A percentile compares a stretch with the other conserved stretches of the same genome.
Conservation (phyloP, 139 green algal species). For the Nannochloris sp. region DNA sequence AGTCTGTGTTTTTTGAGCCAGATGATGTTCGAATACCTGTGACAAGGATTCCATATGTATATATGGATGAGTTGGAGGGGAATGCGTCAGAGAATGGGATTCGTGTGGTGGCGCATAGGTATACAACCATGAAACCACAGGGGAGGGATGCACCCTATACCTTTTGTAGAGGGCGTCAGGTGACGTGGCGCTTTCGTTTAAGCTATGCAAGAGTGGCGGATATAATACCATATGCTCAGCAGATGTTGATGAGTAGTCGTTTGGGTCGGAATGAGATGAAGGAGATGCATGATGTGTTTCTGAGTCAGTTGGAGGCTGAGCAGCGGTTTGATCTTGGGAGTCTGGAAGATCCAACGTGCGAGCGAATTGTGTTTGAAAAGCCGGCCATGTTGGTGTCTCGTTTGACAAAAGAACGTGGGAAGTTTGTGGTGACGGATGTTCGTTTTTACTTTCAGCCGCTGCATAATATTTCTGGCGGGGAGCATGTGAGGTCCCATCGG, state of each 20-base stretch:
- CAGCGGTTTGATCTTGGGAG: conserved; percentile 60
- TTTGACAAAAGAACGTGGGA: conserved; percentile 51
- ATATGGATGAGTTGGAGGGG: conserved; percentile 5
- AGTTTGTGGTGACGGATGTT: conserved; percentile 59
- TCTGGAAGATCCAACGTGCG: conserved; percentile 39
- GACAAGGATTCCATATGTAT: conserved; percentile 31
- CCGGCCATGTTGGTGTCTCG: conserved; percentile 24
- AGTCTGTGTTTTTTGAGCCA: conserved; percentile 77
- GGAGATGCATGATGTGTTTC: conserved; percentile 35
- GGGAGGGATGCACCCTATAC: conserved; percentile 57
- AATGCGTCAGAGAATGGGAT: neutral
- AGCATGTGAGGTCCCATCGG: conserved; percentile 47
- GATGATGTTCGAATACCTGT: conserved; percentile 74
- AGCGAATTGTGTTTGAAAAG: conserved; percentile 46
- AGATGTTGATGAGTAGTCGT: conserved; percentile 49
- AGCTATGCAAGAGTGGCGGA: conserved; percentile 47
- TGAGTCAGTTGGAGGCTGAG: conserved; percentile 31
- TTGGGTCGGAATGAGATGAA: conserved; percentile 42
- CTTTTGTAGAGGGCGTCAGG: conserved; percentile 18
- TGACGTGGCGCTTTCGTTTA: conserved; percentile 55
- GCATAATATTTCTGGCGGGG: conserved; percentile 59
- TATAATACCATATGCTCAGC: conserved; percentile 51
- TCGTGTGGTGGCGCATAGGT: conserved; percentile 17
- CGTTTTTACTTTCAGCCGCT: conserved; percentile 84
- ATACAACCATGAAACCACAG: conserved; percentile 59